phyloP scores from a whole-genome alignment of 2,329 filamentous ascomycete genomes.

The Tolypocladium ovalisporum region DNA sequence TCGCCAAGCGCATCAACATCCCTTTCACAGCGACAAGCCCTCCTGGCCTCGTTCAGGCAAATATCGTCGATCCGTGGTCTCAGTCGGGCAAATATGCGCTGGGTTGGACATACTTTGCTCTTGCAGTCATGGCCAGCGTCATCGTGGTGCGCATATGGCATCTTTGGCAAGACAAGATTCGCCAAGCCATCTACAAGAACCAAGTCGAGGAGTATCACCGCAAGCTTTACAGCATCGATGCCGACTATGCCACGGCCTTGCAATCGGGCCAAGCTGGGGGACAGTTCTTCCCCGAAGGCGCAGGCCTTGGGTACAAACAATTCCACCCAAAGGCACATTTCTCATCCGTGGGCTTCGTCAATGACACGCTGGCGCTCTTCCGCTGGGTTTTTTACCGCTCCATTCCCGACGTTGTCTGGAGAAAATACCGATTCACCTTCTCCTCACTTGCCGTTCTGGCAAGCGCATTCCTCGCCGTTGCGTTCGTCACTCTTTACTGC shows the following conservation, averaged over 20 bases:
- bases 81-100: constrained; percentile 76
- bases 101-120: constrained; percentile 80
- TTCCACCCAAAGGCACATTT: constrained; percentile 61
- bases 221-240: constrained; percentile 38
- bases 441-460: constrained; percentile 65
- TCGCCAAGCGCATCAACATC: constrained; percentile 48
- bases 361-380: constrained; percentile 71
- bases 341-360: constrained; percentile 62
- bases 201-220: constrained; percentile 58
- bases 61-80: constrained; percentile 66
- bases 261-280: constrained; percentile 37
- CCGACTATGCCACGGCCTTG: constrained; percentile 33
- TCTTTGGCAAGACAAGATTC: constrained; percentile 86
- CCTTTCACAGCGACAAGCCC: constrained; percentile 49
- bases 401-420: constrained; percentile 61
- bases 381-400: constrained; percentile 85
- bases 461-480: constrained; percentile 55
- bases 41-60: constrained; percentile 49
- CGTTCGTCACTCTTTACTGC: constrained; percentile 69
- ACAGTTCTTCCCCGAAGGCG: constrained; percentile 65
- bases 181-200: constrained; percentile 80
- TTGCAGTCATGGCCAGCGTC: constrained; percentile 59
- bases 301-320: constrained; percentile 41
- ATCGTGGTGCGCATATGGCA: constrained; percentile 69
- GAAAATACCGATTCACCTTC: constrained; percentile 62